Conservation (phyloP, 2,329 filamentous ascomycete genomes). For the Cercospora sp. region DNA sequence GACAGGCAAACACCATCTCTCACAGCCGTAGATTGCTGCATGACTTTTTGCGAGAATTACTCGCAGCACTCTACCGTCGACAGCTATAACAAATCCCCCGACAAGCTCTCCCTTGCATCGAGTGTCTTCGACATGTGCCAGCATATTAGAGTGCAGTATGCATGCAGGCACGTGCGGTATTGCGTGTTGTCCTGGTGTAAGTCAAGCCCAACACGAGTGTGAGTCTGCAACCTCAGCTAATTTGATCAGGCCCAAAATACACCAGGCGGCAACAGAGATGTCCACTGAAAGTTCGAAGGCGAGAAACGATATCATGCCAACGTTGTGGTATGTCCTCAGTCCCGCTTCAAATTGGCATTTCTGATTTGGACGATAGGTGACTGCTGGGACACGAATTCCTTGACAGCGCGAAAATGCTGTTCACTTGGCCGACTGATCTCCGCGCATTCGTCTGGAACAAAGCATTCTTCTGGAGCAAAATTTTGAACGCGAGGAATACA, state of each 20-base stretch:
- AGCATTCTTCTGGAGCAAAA: too few species aligned
- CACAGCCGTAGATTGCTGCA: neutral
- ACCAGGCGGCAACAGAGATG: neutral
- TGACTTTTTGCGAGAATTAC: neutral
- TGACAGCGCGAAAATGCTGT: neutral
- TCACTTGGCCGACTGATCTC: too few species aligned
- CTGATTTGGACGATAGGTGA: neutral
- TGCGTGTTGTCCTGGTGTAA: slow-evolving; percentile 2
- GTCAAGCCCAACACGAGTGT: neutral
- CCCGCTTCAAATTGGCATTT: neutral
- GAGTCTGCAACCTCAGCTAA: neutral
- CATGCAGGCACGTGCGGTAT: neutral
- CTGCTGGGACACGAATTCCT: neutral
- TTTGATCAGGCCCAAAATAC: neutral
- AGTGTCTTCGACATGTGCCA: neutral
- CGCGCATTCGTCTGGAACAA: too few species aligned
- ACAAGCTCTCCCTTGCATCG: neutral
- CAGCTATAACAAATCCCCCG: neutral
- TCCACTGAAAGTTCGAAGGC: neutral
- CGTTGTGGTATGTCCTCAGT: neutral
- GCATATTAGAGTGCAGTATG: neutral
- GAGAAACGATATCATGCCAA: neutral
- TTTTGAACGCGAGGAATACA: neutral
- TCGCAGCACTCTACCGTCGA: neutral
- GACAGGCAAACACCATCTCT: too few species aligned